A percentile compares a stretch with the other conserved stretches of the same genome.
phyloP scores from a whole-genome alignment of 768 basidiomycete species.

The Saitozyma podzolica region DNA sequence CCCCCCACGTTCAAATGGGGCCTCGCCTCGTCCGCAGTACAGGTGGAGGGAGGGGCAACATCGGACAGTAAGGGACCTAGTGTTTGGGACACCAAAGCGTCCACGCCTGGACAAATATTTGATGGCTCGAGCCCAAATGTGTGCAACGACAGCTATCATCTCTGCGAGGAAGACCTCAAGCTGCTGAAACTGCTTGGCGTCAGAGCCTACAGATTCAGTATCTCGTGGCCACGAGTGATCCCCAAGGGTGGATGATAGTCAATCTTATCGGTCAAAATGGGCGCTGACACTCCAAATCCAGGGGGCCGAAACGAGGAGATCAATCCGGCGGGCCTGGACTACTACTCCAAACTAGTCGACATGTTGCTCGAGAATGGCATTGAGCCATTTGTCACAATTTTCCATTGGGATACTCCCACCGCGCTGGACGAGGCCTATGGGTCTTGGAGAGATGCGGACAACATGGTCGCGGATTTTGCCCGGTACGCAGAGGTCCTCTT shows the following conservation, averaged over 20 bases:
- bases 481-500: slow-evolving; percentile 30
- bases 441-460: slow-evolving; percentile 46
- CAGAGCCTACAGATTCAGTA: slow-evolving; percentile 36
- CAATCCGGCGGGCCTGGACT: slow-evolving; percentile 29
- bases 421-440: slow-evolving; percentile 28
- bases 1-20: no score
- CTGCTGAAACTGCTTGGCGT: slow-evolving; percentile 35
- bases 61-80: no score
- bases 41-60: no score
- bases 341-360: slow-evolving; percentile 38
- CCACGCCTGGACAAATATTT: no score
- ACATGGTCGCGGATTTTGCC: slow-evolving; percentile 31
- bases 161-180: slow-evolving; percentile 37
- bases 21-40: no score
- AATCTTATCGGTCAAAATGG: not conserved
- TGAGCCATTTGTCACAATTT: slow-evolving; percentile 36
- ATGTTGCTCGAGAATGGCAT: slow-evolving; percentile 31
- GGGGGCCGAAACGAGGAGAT: slow-evolving; percentile 23
- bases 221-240: slow-evolving; percentile 36
- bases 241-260: slow-evolving; percentile 22
- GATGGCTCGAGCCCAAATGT: no score
- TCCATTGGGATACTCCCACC: slow-evolving; percentile 43
- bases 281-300: not conserved
- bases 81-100: no score
- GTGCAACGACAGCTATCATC: slow-evolving; percentile 20